phyloP scores from a whole-genome alignment of 2,329 filamentous ascomycete genomes.

The Colletotrichum costaricense region DNA sequence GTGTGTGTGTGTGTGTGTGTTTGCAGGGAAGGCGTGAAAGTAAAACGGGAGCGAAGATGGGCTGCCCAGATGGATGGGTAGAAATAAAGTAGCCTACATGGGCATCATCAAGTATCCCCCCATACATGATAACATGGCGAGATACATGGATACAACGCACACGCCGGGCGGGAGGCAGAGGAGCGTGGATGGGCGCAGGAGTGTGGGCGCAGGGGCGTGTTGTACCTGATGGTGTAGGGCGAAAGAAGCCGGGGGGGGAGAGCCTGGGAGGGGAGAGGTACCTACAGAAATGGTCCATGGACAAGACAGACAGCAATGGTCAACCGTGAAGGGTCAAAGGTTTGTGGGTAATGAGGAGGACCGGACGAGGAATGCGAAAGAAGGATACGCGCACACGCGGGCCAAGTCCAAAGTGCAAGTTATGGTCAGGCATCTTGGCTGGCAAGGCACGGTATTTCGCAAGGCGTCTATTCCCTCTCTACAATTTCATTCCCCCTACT shows the following conservation, averaged over 20 bases:
- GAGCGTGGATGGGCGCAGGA: background rate
- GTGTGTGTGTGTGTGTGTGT: background rate
- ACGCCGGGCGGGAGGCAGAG: background rate
- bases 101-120: background rate
- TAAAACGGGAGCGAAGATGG: constrained; percentile 35
- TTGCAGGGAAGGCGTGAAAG: constrained; percentile 31
- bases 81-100: background rate
- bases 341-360: constrained; percentile 10
- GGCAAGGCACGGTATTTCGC: background rate
- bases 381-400: constrained; percentile 6
- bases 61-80: constrained; percentile 29
- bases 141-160: background rate
- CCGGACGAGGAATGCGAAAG: constrained; percentile 13
- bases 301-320: background rate
- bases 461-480: background rate
- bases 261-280: too few species aligned
- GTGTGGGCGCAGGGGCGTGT: background rate
- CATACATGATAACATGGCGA: background rate
- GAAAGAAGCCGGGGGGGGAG: background rate
- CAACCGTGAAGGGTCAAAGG: background rate
- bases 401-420: background rate
- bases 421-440: background rate
- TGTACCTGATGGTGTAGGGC: background rate
- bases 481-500: too few species aligned
- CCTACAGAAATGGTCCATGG: background rate